Conservation (phyloP, 768 basidiomycete genomes). For the Lactarius indigo region DNA sequence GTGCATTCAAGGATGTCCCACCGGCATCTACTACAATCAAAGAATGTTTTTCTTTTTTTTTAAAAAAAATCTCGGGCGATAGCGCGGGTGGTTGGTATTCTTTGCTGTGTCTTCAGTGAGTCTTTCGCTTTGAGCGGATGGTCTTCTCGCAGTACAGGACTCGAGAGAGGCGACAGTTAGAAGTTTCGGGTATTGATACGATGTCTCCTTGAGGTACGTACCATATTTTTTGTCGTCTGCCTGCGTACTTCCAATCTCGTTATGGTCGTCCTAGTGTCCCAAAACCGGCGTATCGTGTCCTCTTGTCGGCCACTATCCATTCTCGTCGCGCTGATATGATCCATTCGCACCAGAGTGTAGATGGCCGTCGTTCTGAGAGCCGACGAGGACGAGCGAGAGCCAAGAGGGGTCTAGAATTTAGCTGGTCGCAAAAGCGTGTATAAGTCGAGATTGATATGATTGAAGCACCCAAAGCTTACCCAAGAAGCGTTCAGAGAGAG, state of each 20-base stretch:
- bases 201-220: not conserved
- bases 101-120: not conserved
- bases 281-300: not conserved
- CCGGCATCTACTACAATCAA: not conserved
- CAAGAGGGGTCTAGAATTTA: not conserved
- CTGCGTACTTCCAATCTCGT: not conserved
- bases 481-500: not conserved
- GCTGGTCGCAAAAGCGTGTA: not conserved
- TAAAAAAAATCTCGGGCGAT: not conserved
- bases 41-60: not conserved
- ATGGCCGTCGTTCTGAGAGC: not conserved
- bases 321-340: not conserved
- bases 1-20: not conserved
- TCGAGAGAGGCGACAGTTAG: not conserved
- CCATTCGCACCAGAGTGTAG: not conserved
- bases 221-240: not conserved
- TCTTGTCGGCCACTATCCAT: not conserved
- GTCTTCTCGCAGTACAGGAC: not conserved
- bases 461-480: not conserved
- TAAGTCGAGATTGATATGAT: not conserved
- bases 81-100: not conserved
- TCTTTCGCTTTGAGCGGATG: not conserved
- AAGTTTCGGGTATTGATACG: not conserved
- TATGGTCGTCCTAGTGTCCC: not conserved
- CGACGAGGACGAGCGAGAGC: not conserved